Base-by-base conservation (phyloP, 768 basidiomycete species). In the Leccinellum rugosiceps region DNA sequence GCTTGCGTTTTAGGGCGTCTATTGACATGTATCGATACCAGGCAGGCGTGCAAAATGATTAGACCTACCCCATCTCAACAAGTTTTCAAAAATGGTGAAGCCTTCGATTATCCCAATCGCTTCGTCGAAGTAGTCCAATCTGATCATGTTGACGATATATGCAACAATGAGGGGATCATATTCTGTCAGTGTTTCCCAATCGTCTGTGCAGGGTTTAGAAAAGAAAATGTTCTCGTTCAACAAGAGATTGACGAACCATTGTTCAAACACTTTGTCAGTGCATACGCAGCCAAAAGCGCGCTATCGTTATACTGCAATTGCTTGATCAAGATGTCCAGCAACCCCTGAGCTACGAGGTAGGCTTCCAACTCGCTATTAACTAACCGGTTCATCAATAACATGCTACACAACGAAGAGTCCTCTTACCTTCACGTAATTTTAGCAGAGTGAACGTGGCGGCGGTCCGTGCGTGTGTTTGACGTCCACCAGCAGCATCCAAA, bases 71-170 rank as follows among this genome's bases (percentile, higher is more conserved):
- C 55, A 52, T 49, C 15, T 54, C 38, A 63, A n/a, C 45, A 63
- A 34, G 9, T 58, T 52, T 34, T 54, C 50, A n/a, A 63, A 63
- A 10, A 62, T 54, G n/a, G 52, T 55, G 35, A 62, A 66, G 5
- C 65, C 65, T 45, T 62, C 65, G 1, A 54, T 49, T n/a, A 62
- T 25, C 21, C 65, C 65, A 15, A 67, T 46, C 2, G 65, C 65
- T n/a, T 67, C 65, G n/a, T 67, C 65, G 43, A 67, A 67, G 44
- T 62, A 64, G 53, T 64, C 62, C 45, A 66, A 26, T 48, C 62
- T 55, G 5, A 67, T 61, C 65, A 67, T 67, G 14, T 66, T 64
- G 26, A 66, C 65, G 43, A 67, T 58, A 38, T 60, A 56, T 28
- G 58, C 60, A 31, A 58, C 57, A n/a, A 61, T 17, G 19, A 41